phyloP scores from a whole-genome alignment of 2,329 filamentous ascomycete species.

The Cladophialophora exuberans region DNA sequence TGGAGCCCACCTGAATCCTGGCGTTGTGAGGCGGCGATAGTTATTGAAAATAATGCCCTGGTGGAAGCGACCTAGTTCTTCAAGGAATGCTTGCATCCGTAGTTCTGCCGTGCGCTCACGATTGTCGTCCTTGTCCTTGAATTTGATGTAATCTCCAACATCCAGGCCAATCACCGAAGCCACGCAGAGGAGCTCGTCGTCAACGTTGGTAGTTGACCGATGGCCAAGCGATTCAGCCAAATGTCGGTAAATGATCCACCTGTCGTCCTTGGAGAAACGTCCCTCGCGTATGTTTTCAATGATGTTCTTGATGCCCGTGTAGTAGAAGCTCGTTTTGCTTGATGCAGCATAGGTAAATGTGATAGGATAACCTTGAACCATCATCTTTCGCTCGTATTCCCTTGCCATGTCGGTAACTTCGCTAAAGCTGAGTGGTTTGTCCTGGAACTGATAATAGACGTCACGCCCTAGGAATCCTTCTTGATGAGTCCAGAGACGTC shows the following conservation, averaged over 20 bases:
- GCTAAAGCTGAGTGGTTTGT: not conserved
- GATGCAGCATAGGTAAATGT: not conserved
- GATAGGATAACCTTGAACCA: not conserved
- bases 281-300: not conserved
- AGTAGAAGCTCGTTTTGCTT: not conserved
- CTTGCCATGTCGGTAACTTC: not conserved
- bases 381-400: not conserved
- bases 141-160: not conserved
- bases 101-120: not conserved
- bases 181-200: not conserved
- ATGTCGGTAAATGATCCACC: not conserved
- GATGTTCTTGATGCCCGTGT: not conserved
- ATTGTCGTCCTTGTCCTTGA: not conserved
- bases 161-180: not conserved
- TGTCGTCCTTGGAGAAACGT: not conserved
- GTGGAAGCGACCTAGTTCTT: not conserved
- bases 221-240: not conserved
- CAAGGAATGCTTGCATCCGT: constrained; percentile 1
- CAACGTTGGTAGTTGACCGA: not conserved
- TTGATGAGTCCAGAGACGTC: not conserved
- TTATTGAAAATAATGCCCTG: constrained; percentile 1
- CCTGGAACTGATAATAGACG: not conserved
- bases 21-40: not conserved
- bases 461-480: not conserved
- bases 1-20: not conserved